Base-by-base conservation (phyloP, 1,139 yeast species). In the Blastobotrys elegans region DNA sequence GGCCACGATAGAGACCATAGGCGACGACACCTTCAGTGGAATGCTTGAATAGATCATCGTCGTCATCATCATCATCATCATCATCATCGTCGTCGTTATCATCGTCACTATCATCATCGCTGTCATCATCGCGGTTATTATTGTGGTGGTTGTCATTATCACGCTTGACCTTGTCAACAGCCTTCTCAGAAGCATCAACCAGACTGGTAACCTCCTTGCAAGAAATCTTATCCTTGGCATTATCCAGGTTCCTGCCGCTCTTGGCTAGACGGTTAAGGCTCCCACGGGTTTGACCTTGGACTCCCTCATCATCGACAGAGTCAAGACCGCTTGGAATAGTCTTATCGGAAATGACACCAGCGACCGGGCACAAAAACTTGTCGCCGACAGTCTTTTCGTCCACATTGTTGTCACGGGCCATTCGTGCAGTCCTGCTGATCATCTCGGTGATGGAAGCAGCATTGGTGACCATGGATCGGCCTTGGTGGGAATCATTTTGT, bases 1-100 rank as follows among this genome's bases (percentile, higher is more conserved):
- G 24, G 2, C 44, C 44, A 13, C 46, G 43, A 33, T 17, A 43
- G 2, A 44, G 21, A n/a, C 48, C 48, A 16, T 21, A 46, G 2
- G 42, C 35, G 14, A 46, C 33, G 17, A 31, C 48, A 11, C 48
- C 45, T 7, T 24, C 48, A 18, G 48, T 46, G 29, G 41, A 20
- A 17, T 13, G 30, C n/a, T 36, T 39, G 18, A 46, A 46, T n/a
- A 36, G 5, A 26, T 36, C 42, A 16, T 41, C 40, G n/a, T 38
- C 43, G n/a, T 30, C 34, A 30, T 33, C 34, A 21, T 29, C 18
- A 29, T 27, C 14, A 5, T 39, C 22, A 17, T 30, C 31, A n/a
- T 21, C 33, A 14, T 26, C 34, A 4, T 40, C 38, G 38, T 31
- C 34, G 18, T 27, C 24, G 16, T 35, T 30, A 16, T 33, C 35